Evolutionary conservation across 257 asterid genomes (phyloP).

Genomic region (Solanum etuberosum): DNA sequence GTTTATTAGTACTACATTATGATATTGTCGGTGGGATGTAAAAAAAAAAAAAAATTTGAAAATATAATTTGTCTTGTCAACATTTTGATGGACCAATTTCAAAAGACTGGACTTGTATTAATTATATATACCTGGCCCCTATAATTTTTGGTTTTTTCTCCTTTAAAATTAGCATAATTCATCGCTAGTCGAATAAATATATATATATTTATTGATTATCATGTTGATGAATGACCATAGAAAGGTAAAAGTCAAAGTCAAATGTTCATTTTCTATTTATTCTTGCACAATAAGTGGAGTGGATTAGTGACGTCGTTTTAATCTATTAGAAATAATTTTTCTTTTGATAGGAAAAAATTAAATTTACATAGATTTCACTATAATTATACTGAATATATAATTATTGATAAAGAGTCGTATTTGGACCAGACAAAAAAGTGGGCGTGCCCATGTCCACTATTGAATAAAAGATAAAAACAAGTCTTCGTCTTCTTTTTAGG

Average conservation of each 20-base stretch:
- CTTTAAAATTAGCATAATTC: neutral
- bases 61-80: neutral
- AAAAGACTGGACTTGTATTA: neutral
- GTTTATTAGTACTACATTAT: neutral
- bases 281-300: neutral
- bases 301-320: neutral
- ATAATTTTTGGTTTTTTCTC: neutral
- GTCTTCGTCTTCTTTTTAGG: neutral
- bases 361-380: fast-evolving
- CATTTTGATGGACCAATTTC: neutral
- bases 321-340: neutral
- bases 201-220: neutral
- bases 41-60: neutral
- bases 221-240: neutral
- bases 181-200: neutral
- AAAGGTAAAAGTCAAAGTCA: neutral
- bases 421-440: neutral
- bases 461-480: neutral
- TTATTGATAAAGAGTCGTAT: neutral
- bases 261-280: neutral
- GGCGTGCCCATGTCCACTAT: neutral
- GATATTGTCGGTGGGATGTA: neutral
- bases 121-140: neutral
- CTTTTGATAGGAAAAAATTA: fast-evolving
- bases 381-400: neutral